Conservation (phyloP, 225 moss, liverwort and hornwort species). For the Rhytidiadelphus loreus region DNA sequence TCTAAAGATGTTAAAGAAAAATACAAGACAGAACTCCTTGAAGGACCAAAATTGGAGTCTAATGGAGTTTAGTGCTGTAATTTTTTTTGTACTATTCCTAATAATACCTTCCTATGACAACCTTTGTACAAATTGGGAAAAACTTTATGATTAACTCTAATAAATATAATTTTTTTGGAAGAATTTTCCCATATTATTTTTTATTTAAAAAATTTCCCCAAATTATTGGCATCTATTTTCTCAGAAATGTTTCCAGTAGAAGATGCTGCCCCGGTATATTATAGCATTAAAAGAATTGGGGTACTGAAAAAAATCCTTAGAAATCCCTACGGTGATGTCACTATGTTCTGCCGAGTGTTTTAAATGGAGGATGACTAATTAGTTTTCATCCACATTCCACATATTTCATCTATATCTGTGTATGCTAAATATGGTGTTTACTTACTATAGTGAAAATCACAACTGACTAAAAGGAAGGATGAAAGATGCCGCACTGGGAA, state of each 20-base stretch:
- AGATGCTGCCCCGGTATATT: rapidly evolving
- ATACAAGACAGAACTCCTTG: background rate
- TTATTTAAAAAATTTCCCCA: background rate
- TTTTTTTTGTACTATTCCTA: background rate
- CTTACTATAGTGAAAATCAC: no score
- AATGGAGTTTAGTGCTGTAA: background rate
- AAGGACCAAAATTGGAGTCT: background rate
- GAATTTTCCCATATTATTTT: no score
- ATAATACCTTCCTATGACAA: rapidly evolving
- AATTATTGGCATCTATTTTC: background rate
- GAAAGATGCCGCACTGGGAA: background rate
- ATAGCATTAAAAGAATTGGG: background rate
- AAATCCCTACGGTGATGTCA: background rate
- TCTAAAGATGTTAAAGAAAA: rapidly evolving
- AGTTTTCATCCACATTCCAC: background rate
- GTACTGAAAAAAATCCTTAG: no score
- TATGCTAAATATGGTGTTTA: background rate
- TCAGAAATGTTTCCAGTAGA: background rate
- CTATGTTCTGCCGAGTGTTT: background rate
- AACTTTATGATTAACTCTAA: background rate
- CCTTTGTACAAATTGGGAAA: rapidly evolving
- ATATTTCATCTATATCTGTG: background rate
- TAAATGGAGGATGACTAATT: background rate
- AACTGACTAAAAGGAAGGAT: background rate
- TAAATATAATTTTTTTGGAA: background rate